A percentile compares a stretch with the other conserved stretches of the same genome.
These are phyloP conservation scores for Domatiomyces catenatus DNA, from an alignment of 2,329 filamentous ascomycete genomes.

Conservation along the genomic window DNA sequence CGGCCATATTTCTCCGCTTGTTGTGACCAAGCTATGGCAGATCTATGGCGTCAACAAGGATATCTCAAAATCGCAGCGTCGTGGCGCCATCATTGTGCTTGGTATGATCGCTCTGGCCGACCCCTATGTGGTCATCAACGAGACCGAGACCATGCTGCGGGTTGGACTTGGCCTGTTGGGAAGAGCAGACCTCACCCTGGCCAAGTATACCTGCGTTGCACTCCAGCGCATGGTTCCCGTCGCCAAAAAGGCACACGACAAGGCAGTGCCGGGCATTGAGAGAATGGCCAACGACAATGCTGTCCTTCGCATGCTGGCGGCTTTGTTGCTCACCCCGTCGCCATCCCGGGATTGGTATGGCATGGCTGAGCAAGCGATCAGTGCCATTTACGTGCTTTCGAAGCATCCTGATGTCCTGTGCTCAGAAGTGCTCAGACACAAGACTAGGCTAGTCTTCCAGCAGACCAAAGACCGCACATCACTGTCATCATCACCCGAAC, in stretches of 20 bases:
- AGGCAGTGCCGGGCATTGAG: slow-evolving; percentile 39
- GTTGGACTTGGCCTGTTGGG: slow-evolving; percentile 76
- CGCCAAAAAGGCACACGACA: slow-evolving; percentile 64
- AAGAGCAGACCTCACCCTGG: slow-evolving; percentile 67
- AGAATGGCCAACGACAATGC: slow-evolving; percentile 86
- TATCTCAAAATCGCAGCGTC: slow-evolving; percentile 77
- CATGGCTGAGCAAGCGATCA: slow-evolving; percentile 88
- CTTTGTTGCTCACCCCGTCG: slow-evolving; percentile 70
- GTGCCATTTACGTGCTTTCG: slow-evolving; percentile 83
- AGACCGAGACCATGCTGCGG: slow-evolving; percentile 86
- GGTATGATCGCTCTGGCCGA: slow-evolving; percentile 92
- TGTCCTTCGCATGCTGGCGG: slow-evolving; percentile 62
- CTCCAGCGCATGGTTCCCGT: slow-evolving; percentile 77
- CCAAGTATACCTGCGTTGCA: slow-evolving; percentile 91
- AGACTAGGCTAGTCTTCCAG: slow-evolving; percentile 68
- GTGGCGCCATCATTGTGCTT: slow-evolving; percentile 87
- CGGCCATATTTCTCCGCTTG: slow-evolving; percentile 67
- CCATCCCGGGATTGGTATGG: slow-evolving; percentile 92
- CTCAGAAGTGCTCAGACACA: slow-evolving; percentile 74
- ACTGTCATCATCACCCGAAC: slow-evolving; percentile 22
- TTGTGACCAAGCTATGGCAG: slow-evolving; percentile 89
- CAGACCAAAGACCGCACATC: slow-evolving; percentile 29
- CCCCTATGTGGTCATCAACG: slow-evolving; percentile 80
- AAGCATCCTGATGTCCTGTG: slow-evolving; percentile 90
- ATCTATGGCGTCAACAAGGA: slow-evolving; percentile 91